Percentiles rank a stretch among this genome's conserved stretches.
Evolutionary conservation across 148 eudicot species (phyloP).

Genomic region (Agrostemma githago): DNA sequence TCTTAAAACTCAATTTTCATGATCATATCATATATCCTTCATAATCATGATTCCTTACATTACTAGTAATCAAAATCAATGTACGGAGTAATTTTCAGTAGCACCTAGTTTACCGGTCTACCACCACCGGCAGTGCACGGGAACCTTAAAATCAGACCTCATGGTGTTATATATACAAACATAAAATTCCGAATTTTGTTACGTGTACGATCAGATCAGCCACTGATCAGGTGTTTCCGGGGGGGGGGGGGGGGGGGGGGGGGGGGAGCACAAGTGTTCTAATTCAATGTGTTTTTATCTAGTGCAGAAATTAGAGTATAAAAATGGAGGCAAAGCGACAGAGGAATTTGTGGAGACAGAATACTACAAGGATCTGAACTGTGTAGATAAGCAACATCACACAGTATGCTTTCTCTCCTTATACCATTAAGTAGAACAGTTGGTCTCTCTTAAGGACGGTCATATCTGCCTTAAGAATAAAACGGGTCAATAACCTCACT

Average conservation of each 20-base stretch:
- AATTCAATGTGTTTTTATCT: background rate
- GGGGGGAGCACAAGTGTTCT: background rate
- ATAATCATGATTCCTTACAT: background rate
- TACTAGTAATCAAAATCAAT: too few relatives aligned
- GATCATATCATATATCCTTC: too few relatives aligned
- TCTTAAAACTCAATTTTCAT: background rate
- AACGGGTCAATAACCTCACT: too few relatives aligned
- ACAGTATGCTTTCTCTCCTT: slow-evolving; percentile 41
- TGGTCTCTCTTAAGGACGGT: too few relatives aligned
- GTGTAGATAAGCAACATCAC: slow-evolving; percentile 83
- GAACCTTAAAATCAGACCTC: too few relatives aligned
- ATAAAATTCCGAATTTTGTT: too few relatives aligned
- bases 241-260: background rate
- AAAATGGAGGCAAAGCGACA: slow-evolving; percentile 31
- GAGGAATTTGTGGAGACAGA: slow-evolving; percentile 96
- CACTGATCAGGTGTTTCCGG: too few relatives aligned
- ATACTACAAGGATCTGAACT: slow-evolving; percentile 79
- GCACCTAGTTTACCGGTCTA: too few relatives aligned
- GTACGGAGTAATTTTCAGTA: too few relatives aligned
- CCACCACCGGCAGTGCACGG: too few relatives aligned
- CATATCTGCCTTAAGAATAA: too few relatives aligned
- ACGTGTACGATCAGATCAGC: background rate
- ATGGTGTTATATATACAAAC: too few relatives aligned
- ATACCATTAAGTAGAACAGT: background rate
- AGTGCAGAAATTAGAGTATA: slow-evolving; percentile 56